These are phyloP conservation scores for Lichtheimia hyalospora DNA, from an alignment of 371 early-diverging fungal species.

Conservation along the genomic window DNA sequence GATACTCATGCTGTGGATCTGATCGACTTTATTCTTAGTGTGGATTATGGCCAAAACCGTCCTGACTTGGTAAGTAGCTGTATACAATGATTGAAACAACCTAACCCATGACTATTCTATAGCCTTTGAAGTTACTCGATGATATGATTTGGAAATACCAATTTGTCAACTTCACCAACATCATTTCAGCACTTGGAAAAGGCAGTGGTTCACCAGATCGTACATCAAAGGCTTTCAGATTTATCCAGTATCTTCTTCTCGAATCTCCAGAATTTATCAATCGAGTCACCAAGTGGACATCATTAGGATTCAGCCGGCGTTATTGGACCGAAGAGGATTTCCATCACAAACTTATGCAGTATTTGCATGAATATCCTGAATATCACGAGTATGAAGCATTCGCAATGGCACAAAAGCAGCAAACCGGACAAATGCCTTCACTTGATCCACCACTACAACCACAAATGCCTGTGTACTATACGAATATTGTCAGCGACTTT, in stretches of 20 bases:
- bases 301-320: constrained; percentile 61
- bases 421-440: constrained; percentile 24
- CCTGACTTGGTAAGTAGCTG: constrained; percentile 25
- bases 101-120: neutral
- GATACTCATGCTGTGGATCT: constrained; percentile 68
- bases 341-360: constrained; percentile 65
- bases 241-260: constrained; percentile 60
- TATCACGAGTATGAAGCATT: constrained; percentile 74
- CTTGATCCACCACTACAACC: constrained; percentile 61
- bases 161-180: constrained; percentile 72
- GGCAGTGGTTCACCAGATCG: constrained; percentile 59
- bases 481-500: constrained; percentile 68
- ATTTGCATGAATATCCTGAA: constrained; percentile 69
- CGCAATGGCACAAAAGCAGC: constrained; percentile 42
- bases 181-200: constrained; percentile 67
- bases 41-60: constrained; percentile 36
- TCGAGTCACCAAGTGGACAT: constrained; percentile 69
- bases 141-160: constrained; percentile 74
- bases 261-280: constrained; percentile 59
- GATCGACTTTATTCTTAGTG: constrained; percentile 62
- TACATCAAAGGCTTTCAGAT: constrained; percentile 43
- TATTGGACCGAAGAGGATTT: constrained; percentile 76
- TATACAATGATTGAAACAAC: neutral
- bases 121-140: constrained; percentile 55
- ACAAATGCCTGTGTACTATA: constrained; percentile 70